Conservation (phyloP, 371 early-diverging fungal genomes). For the Sporodiniella umbellata region DNA sequence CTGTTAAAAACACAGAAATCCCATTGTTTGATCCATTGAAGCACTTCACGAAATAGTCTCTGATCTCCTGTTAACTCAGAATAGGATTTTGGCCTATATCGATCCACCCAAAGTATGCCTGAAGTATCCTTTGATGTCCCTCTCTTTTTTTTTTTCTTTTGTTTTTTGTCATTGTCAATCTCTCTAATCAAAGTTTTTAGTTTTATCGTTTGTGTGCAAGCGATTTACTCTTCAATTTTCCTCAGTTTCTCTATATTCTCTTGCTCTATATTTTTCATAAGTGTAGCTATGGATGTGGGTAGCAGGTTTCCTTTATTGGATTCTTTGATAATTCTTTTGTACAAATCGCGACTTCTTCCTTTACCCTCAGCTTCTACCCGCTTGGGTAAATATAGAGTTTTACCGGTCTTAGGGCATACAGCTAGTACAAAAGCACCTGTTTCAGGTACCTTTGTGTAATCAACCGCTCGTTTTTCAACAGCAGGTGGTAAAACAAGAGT, state of each 20-base stretch:
- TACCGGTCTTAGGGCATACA: conserved; percentile 35
- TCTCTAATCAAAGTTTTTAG: conserved; percentile 20
- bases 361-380: conserved; percentile 8
- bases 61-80: conserved; percentile 94
- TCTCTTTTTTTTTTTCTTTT: conserved; percentile 31
- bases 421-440: conserved; percentile 23
- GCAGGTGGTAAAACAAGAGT: not conserved
- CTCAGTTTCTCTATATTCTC: conserved; percentile 7
- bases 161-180: conserved; percentile 26
- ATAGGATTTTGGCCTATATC: conserved; percentile 81
- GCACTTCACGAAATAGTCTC: conserved; percentile 79
- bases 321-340: conserved; percentile 7
- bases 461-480: not conserved
- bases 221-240: conserved; percentile 22
- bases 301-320: conserved; percentile 8
- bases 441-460: conserved; percentile 15
- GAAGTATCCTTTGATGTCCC: conserved; percentile 15
- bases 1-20: conserved; percentile 90
- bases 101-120: conserved; percentile 82
- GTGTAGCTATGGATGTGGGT: conserved; percentile 29
- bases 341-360: conserved; percentile 5
- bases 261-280: conserved; percentile 22
- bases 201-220: not conserved
- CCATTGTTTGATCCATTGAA: conserved; percentile 96
- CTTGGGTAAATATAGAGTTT: conserved; percentile 48